These are phyloP conservation scores for Piloderma croceum DNA, from an alignment of 768 basidiomycete genomes.

Conservation along the genomic window DNA sequence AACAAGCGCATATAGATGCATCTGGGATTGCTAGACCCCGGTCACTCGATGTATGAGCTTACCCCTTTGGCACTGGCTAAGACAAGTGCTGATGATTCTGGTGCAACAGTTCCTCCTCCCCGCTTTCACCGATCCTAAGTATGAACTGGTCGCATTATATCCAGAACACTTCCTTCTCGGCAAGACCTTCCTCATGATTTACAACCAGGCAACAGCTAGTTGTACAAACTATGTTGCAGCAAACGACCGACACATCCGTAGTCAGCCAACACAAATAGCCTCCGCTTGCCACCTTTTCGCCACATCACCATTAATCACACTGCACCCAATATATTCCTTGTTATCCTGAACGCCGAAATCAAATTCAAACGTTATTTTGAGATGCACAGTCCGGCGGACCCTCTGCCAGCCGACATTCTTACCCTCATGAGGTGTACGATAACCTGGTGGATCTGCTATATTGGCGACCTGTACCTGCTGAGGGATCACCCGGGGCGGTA, in stretches of 20 bases:
- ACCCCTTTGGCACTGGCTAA: too few relatives aligned
- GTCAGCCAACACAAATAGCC: constrained; percentile 10
- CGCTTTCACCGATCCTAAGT: constrained; percentile 13
- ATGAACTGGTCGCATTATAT: constrained; percentile 14
- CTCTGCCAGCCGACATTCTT: constrained; percentile 17
- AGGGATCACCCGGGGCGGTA: constrained; percentile 7
- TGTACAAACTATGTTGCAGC: constrained; percentile 10
- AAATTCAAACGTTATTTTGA: constrained; percentile 20
- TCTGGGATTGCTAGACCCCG: constrained; percentile 5
- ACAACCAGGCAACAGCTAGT: constrained; percentile 7
- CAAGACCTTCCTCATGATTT: constrained; percentile 10
- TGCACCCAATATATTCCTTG: constrained; percentile 20
- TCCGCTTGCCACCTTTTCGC: constrained; percentile 15
- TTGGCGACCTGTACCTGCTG: constrained; percentile 14
- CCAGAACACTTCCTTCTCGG: constrained; percentile 19
- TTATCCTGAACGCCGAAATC: constrained; percentile 19
- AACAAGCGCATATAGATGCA: constrained; percentile 11
- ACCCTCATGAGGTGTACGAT: constrained; percentile 13
- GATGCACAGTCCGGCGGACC: constrained; percentile 10
- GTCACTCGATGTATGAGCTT: constrained; percentile 10
- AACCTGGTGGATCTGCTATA: constrained; percentile 19
- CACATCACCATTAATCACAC: too few relatives aligned
- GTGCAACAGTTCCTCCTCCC: constrained; percentile 10
- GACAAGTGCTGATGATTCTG: too few relatives aligned
- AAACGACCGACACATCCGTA: constrained; percentile 13